Evolutionary conservation across 2,329 filamentous ascomycete species (phyloP).

Genomic region (Colletotrichum sp.): DNA sequence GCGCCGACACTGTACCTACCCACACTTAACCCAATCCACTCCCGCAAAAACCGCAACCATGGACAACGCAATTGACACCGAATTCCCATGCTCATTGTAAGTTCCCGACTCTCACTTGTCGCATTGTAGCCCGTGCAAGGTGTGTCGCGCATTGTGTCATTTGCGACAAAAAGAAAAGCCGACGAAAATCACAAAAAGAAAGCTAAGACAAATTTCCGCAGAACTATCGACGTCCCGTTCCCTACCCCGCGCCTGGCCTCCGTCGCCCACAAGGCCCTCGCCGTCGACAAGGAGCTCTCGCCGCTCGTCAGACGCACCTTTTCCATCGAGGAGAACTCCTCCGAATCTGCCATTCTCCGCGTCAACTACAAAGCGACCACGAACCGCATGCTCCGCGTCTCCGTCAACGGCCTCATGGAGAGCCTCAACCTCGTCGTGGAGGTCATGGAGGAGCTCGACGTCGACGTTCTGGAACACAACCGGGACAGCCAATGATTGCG

Average conservation of each 20-base stretch:
- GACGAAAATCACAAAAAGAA: constrained; percentile 13
- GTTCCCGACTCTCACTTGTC: constrained; percentile 31
- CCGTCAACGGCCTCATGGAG: constrained; percentile 96
- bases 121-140: not conserved
- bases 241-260: constrained; percentile 79
- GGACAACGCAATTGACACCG: constrained; percentile 41
- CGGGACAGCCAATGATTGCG: not conserved
- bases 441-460: constrained; percentile 89
- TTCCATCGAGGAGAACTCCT: constrained; percentile 45
- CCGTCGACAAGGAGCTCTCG: constrained; percentile 90
- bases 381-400: constrained; percentile 94
- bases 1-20: not conserved
- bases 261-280: constrained; percentile 75
- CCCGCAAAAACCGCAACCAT: constrained; percentile 33
- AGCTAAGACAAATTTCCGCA: constrained; percentile 8
- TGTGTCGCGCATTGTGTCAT: not conserved
- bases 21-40: not conserved
- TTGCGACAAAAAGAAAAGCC: not conserved
- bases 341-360: constrained; percentile 58
- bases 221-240: constrained; percentile 77
- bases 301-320: constrained; percentile 79
- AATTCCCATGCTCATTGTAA: constrained; percentile 70
- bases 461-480: constrained; percentile 69
- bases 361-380: constrained; percentile 87
- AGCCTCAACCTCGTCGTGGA: constrained; percentile 83